phyloP scores from a whole-genome alignment of 345 rosid genomes.

The Nasturtium officinale region DNA sequence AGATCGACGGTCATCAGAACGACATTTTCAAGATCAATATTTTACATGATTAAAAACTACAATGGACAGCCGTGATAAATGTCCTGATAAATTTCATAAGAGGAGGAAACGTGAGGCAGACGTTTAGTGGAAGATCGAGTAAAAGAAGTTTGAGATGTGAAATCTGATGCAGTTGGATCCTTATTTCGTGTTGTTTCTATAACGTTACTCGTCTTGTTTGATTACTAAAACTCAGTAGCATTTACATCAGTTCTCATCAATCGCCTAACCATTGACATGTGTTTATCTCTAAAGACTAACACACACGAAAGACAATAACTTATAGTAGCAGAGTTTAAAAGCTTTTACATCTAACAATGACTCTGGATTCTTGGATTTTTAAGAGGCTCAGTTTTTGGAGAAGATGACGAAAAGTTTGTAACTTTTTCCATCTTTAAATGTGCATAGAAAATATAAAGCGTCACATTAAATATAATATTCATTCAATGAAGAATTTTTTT shows the following conservation, averaged over 20 bases:
- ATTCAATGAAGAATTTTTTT: neutral
- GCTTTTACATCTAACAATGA: neutral
- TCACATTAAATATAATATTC: neutral
- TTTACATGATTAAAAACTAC: no score
- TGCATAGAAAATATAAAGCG: conserved; percentile 1
- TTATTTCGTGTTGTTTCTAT: neutral
- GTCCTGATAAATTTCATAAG: no score
- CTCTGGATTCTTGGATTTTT: neutral
- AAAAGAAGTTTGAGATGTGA: conserved; percentile 62
- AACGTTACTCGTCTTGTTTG: conserved; percentile 10
- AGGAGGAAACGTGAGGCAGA: conserved; percentile 78
- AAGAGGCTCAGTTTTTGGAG: neutral
- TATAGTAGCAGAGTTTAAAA: neutral
- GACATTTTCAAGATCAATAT: no score
- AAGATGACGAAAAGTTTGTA: conserved; percentile 3
- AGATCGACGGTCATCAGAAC: no score
- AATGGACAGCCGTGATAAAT: no score
- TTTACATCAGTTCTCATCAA: neutral
- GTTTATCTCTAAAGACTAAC: neutral
- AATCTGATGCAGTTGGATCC: neutral
- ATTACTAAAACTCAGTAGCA: neutral
- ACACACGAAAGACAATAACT: conserved; percentile 5
- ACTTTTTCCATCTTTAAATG: neutral
- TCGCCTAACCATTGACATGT: neutral
- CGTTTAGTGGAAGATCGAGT: conserved; percentile 62